These are phyloP conservation scores for Sinapis alba DNA, from an alignment of 441 rosid species.

Conservation along the genomic window DNA sequence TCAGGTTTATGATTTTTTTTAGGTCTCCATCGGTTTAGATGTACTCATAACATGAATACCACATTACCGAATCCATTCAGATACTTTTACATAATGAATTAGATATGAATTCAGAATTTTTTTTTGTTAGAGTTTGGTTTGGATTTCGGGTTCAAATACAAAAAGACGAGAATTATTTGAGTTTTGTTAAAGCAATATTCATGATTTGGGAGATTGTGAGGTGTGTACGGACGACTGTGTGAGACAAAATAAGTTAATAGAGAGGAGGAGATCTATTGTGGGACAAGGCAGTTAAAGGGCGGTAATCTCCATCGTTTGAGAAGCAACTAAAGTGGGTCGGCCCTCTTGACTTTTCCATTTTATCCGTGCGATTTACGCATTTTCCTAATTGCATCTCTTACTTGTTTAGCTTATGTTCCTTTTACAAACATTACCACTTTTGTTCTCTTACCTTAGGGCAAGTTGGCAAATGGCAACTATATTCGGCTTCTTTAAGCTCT, in stretches of 20 bases:
- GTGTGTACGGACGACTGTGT: slow-evolving; percentile 27
- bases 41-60: background rate
- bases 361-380: slow-evolving; percentile 4
- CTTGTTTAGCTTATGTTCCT: slow-evolving; percentile 23
- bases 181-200: background rate
- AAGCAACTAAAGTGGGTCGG: slow-evolving; percentile 24
- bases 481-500: slow-evolving; percentile 9
- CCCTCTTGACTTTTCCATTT: slow-evolving; percentile 17
- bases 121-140: background rate
- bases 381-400: slow-evolving; percentile 23
- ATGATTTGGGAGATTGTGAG: slow-evolving; percentile 18
- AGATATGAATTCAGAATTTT: background rate
- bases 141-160: background rate
- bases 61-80: background rate
- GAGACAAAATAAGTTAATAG: slow-evolving; percentile 1
- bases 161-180: background rate
- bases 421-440: slow-evolving; percentile 13
- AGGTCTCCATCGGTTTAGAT: background rate
- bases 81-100: background rate
- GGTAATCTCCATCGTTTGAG: slow-evolving; percentile 11
- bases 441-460: slow-evolving; percentile 13
- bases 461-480: background rate
- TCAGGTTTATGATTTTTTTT: background rate
- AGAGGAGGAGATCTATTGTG: slow-evolving; percentile 27
- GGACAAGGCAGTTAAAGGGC: slow-evolving; percentile 14